Evolutionary conservation across 805 yeast species (phyloP).

Genomic region (Isabelozyma gotoi): DNA sequence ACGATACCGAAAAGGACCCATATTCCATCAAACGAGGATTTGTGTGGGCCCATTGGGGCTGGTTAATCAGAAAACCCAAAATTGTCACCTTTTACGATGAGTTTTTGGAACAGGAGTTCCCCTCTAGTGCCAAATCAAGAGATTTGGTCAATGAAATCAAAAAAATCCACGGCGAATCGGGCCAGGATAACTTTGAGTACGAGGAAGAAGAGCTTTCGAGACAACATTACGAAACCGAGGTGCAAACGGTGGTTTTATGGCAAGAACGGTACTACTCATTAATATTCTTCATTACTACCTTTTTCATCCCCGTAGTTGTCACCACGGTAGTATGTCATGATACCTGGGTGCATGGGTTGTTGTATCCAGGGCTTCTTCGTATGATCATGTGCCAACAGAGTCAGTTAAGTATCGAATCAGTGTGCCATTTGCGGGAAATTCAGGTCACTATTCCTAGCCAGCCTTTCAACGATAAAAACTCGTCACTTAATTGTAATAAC

Average conservation of each 20-base stretch:
- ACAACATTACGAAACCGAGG: conserved; percentile 14
- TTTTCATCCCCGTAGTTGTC: conserved; percentile 29
- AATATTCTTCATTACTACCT: conserved; percentile 28
- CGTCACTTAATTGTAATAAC: conserved; percentile 65
- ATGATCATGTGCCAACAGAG: conserved; percentile 76
- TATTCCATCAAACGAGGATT: conserved; percentile 81
- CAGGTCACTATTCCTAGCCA: conserved; percentile 67
- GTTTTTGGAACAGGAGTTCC: conserved; percentile 38
- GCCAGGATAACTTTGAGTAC: conserved; percentile 6
- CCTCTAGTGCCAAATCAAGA: conserved; percentile 8
- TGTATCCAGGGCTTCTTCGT: conserved; percentile 77
- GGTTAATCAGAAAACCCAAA: conserved; percentile 70
- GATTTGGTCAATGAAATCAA: conserved; percentile 10
- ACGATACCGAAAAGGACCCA: conserved; percentile 86
- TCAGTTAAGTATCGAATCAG: conserved; percentile 72
- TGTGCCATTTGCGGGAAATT: conserved; percentile 65
- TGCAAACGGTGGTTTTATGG: conserved; percentile 30
- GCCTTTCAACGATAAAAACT: conserved; percentile 54
- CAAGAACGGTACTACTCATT: conserved; percentile 28
- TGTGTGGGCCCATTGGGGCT: conserved; percentile 82
- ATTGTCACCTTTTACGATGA: conserved; percentile 28
- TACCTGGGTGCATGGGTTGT: conserved; percentile 31
- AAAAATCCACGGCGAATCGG: conserved; percentile 29
- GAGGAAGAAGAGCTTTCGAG: conserved; percentile 7
- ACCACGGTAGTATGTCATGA: conserved; percentile 27